Base-by-base conservation (phyloP, 2,329 filamentous ascomycete genomes). In the Didymella sp. region DNA sequence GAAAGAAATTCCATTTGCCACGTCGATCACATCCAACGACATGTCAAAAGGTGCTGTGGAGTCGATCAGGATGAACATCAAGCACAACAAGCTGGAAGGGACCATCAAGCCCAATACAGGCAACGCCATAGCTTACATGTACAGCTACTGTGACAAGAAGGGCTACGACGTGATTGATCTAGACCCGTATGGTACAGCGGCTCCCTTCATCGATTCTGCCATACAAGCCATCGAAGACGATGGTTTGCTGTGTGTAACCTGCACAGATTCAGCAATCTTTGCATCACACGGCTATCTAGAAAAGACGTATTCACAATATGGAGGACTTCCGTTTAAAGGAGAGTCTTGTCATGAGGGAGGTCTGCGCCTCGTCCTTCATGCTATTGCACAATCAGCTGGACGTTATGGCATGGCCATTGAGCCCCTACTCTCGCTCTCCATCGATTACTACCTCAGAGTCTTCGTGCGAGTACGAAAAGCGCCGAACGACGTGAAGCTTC, bases 201-300 rank as follows among this genome's bases (percentile, higher is more conserved):
- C 91, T 9, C 90, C 91, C 1, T 99, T 99, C 76, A 84, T 99
- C 51, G 95, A 99, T 73, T 88, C 91, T 1, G 92, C 95, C 1
- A 82, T 99, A 8, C 93, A 97, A 77, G 87, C 91, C 1, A 85
- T 97, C 7, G 87, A 89, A 62, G 91, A 97, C 66, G 94, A 94
- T 1, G 95, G 95, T 4, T 82, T 99, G 35, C 83, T 99, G 4
- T 97, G 93, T 73, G 90, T 99, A 5, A 99, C 95, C 1, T 99
- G 95, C 77, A 99, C 95, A 0, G 95, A 99, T 75, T 93, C 94
- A 9, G 92, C 90, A 9, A 91, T 99, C 2, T 99, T 93, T 84
- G 94, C 94, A 1, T 96, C 94, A 0, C 90, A 91, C 66, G 92
- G 93, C 53, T 99, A 98, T 72, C 88, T 91, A 2, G 95, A 99